Evolutionary conservation across 192 early-diverging fungal genomes (phyloP), one percentile per base, ranked within the genome.

Genomic region (Podila horticola): DNA sequence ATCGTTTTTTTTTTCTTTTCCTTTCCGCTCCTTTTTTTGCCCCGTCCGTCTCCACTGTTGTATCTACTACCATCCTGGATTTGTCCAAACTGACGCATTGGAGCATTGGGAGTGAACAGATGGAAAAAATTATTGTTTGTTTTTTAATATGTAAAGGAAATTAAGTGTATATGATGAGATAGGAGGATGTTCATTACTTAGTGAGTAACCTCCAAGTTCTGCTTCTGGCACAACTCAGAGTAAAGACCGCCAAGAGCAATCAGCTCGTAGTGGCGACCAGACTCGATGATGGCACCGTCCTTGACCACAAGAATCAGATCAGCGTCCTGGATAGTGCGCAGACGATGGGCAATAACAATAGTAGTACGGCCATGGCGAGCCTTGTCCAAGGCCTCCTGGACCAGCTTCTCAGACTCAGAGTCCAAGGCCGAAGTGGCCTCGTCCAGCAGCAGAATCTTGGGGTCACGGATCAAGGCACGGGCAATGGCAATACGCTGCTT

Each of bases 341-440:
- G 84, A 11, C 95, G 76, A 85, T 95, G 94, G 12, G 92, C 92
- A 82, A 92, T 86, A 34, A 91, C 84, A 61, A 96, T 85, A 11
- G 95, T 95, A 0, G 95, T 96, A 17, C 95, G 79, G 11, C 95
- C 95, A 69, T 84, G 50, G 1, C 92, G 84, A 4, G 87, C 90
- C 45, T 34, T 62, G 69, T 96, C 95, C 60, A 97, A 83, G 4
- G 95, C 95, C 41, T 87, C 85, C 77, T 96, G 95, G 12, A 97
- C 95, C 5, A 93, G 79, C 62, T 77, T 88, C 84, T 97, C 95
- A 62, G 90, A 91, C 72, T 92, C 89, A 22, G 93, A 93, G 71
- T 97, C 95, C 36, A 97, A 75, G 0, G 95, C 94, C 10, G 89
- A 90, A 0, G 95, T 95, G 0, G 95, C 95, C 83, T 97, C 95